A percentile compares a stretch with the other conserved stretches of the same genome.
phyloP scores from a whole-genome alignment of 177 flowering plant genomes.

The Tripterygium wilfordii region DNA sequence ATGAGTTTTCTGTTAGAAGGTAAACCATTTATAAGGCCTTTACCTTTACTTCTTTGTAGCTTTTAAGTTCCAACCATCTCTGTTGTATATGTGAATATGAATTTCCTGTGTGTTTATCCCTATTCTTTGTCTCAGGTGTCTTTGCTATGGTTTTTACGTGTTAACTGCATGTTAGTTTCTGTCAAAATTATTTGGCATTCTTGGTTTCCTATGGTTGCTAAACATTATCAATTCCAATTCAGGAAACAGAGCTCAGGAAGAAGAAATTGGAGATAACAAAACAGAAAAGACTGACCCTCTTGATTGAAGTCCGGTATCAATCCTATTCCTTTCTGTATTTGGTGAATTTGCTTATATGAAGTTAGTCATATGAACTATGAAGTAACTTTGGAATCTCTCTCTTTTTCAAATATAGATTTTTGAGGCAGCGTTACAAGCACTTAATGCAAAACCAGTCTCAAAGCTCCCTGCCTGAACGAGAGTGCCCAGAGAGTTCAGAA shows the following conservation, averaged over 20 bases:
- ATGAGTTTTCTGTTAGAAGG: no score
- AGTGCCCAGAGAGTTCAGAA: constrained; percentile 5
- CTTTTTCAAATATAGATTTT: constrained; percentile 32
- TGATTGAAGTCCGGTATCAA: constrained; percentile 64
- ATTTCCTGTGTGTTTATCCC: no score
- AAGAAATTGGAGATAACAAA: constrained; percentile 32
- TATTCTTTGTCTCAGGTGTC: no score
- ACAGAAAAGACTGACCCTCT: constrained; percentile 37
- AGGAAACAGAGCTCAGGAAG: constrained; percentile 50
- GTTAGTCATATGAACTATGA: background rate
- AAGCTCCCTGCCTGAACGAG: constrained; percentile 7
- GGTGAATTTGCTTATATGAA: background rate
- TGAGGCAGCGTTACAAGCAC: constrained; percentile 43
- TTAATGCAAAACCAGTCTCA: constrained; percentile 24
- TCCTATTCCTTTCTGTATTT: background rate
- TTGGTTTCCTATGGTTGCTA: no score
- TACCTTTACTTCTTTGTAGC: no score
- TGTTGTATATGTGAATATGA: no score
- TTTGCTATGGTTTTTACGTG: no score
- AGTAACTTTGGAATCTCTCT: no score
- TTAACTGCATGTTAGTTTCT: no score
- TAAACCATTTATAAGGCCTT: no score
- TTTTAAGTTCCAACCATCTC: no score
- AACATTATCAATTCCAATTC: no score
- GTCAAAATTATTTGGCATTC: background rate